A percentile compares a stretch with the other conserved stretches of the same genome.
These are phyloP conservation scores for Epithele typhae DNA, from an alignment of 768 basidiomycete species.

Conservation along the genomic window DNA sequence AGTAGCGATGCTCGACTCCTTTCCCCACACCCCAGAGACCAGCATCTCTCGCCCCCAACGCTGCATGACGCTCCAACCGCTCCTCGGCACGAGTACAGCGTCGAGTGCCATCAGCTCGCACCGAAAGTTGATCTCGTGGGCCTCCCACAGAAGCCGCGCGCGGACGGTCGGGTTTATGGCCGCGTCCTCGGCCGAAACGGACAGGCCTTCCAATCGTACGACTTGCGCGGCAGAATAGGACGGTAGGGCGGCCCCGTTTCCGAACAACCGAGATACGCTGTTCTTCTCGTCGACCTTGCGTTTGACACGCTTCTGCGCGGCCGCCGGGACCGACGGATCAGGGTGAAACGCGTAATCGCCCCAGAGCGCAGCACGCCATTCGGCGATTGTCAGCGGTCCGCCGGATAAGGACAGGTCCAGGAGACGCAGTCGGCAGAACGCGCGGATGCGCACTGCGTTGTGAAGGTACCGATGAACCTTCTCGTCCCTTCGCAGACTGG, in stretches of 20 bases:
- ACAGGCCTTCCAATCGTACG: too few species aligned
- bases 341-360: too few species aligned
- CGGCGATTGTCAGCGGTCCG: not conserved
- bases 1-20: too few species aligned
- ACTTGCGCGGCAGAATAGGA: too few species aligned
- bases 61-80: not conserved
- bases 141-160: not conserved
- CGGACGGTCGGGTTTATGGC: not conserved
- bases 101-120: not conserved
- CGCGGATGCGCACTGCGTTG: not conserved
- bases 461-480: not conserved
- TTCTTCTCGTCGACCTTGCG: too few species aligned
- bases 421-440: not conserved
- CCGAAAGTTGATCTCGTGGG: too few species aligned
- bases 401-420: not conserved
- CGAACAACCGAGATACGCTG: too few species aligned
- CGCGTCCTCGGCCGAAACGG: too few species aligned
- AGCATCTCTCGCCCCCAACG: not conserved
- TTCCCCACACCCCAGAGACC: constrained; percentile 1
- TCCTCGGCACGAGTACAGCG: not conserved
- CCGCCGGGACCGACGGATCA: too few species aligned
- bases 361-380: not conserved
- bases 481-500: not conserved
- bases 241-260: too few species aligned
- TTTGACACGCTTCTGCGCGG: too few species aligned